Base-by-base conservation (phyloP, 2,329 filamentous ascomycete genomes). In the Diplodia corticola region DNA sequence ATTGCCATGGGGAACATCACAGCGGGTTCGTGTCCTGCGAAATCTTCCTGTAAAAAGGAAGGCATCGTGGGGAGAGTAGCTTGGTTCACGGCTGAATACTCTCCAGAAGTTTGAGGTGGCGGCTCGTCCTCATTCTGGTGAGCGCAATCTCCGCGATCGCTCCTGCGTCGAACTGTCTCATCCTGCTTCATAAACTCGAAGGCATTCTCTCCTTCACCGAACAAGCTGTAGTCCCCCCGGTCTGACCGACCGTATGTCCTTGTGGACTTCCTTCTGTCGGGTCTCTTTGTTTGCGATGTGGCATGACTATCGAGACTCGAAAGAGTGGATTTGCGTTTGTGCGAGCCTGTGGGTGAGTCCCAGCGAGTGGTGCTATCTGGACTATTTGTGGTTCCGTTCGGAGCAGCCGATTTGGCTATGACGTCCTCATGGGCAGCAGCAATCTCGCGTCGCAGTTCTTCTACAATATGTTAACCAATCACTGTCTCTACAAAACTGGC, bases 1-100 rank as follows among this genome's bases (percentile, higher is more conserved):
- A 73, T 49, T 7, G 44, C 35, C 79, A 76, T 54, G 72, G 73
- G 66, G 81, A 82, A 73, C 40, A 72, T 70, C 28, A 61, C 28
- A 46, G 71, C 71, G 1, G 80, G 79, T 30, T 81, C 76, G 67
- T 81, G 79, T 15, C 74, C 60, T 20, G 69, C 73, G 60, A 79
- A 81, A 37, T 77, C 71, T 3, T 76, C 70, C 28, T 71, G 70
- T 37, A 80, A 70, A 13, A 75, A 60, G 6, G 12, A 24, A 20
- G 20, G 24, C 46, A 50, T 44, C 20, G n/a, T 46, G 5, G 57
- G 28, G 10, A 49, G 48, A 13, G 9, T 15, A 5, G 33, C 33
- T 15, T 30, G 46, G 17, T 40, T 22, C 10, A 22, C 44, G 40
- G 26, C 17, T 17, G 50, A 2, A 20, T 35, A 48, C 26, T 35